Percentiles rank a stretch among this genome's conserved stretches.
phyloP scores from a whole-genome alignment of 2,329 filamentous ascomycete species.

The Sclerotinia subarctica region DNA sequence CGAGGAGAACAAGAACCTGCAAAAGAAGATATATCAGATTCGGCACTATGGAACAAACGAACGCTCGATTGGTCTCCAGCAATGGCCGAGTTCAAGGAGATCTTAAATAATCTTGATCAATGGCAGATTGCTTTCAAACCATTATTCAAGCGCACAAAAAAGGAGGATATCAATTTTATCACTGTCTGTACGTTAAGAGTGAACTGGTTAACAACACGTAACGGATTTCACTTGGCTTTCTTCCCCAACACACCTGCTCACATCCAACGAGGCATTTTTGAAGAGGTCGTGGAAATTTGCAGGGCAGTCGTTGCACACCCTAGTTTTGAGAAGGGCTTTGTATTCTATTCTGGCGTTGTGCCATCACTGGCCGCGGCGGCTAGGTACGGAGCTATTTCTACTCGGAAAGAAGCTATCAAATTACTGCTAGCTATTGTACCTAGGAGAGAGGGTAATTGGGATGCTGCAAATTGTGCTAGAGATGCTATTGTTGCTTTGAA shows the following conservation, averaged over 20 bases:
- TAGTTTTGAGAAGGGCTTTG: slow-evolving; percentile 10
- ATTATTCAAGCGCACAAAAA: neutral
- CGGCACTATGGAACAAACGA: slow-evolving; percentile 12
- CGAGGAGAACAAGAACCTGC: neutral
- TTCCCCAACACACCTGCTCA: slow-evolving; percentile 1
- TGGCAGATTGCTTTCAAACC: slow-evolving; percentile 15
- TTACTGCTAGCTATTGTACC: slow-evolving; percentile 14
- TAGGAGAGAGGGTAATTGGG: slow-evolving; percentile 18
- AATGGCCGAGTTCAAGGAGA: neutral
- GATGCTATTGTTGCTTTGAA: slow-evolving; percentile 8
- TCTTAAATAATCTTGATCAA: slow-evolving; percentile 4
- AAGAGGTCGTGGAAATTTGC: slow-evolving; percentile 9
- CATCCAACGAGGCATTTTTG: neutral
- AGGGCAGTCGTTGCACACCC: neutral
- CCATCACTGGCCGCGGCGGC: neutral
- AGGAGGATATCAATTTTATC: slow-evolving; percentile 1
- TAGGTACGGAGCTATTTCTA: neutral
- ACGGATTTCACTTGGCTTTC: slow-evolving; percentile 12
- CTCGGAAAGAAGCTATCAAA: slow-evolving; percentile 5
- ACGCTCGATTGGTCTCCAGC: neutral
- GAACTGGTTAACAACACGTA: slow-evolving; percentile 2
- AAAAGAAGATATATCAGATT: neutral
- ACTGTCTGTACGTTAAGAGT: neutral
- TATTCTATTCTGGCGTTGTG: slow-evolving; percentile 13
- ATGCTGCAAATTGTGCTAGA: slow-evolving; percentile 5